Evolutionary conservation across 2,329 filamentous ascomycete genomes (phyloP), one percentile per base, ranked within the genome.

Genomic region (Fusarium neocosmosporiellum): DNA sequence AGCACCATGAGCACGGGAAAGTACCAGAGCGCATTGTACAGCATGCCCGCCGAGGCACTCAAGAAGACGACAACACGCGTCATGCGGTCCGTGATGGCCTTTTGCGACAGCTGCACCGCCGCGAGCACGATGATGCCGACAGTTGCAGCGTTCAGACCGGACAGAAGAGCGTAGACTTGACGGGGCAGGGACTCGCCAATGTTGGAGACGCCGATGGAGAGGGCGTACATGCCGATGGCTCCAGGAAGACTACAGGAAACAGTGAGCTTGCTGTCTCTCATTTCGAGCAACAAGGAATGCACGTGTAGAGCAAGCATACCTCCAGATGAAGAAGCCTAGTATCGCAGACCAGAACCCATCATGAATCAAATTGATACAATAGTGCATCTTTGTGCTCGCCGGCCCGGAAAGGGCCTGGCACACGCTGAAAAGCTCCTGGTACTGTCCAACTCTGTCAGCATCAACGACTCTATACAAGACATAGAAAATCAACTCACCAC

Each of bases 21-120:
- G 72, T 93, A 95, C 93, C 93, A 95, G 0, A 94, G 81, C 0
- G 91, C 88, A 58, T 90, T 93, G 74, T 94, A 94, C 57, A 92
- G 84, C 72, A 94, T 81, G 0, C 92, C 93, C 0, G 91, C 91
- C 10, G 87, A 85, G 1, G 85, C 92, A 4, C 88, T 88, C 8
- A 91, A 75, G 14, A 93, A 91, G 0, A 94, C 89, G 2, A 94
- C 73, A 0, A 91, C 81, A 1, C 92, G 83, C 0, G 92, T 91
- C 4, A 92, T 55, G 22, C 84, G 84, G 76, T 94, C 92, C 0
- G 87, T 90, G 63, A 94, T 91, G 0, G 92, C 88, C 72, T 93
- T 93, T 16, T 90, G 84, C 0, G 91, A 88, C 0, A 94, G 84
- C 77, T 93, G 83, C 0, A 93, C 89, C 0, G 91, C 92, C 1